phyloP scores from a whole-genome alignment of 2,329 filamentous ascomycete genomes.

The Fusarium denticulatum region DNA sequence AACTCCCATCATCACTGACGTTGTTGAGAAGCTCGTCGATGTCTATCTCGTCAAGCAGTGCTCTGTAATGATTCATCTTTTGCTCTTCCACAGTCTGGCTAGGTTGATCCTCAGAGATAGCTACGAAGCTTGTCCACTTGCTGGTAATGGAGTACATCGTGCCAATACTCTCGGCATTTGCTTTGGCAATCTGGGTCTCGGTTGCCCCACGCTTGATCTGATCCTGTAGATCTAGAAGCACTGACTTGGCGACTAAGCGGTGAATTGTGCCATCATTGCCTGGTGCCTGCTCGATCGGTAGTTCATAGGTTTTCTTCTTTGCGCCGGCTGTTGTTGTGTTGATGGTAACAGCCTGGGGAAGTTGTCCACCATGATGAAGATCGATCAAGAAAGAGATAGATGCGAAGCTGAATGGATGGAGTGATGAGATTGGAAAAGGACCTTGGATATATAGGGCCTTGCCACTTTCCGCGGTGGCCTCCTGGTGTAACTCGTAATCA shows the following conservation, averaged over 20 bases:
- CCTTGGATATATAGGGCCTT: background rate
- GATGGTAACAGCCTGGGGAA: accelerated
- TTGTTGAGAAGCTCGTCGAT: background rate
- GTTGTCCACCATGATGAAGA: accelerated
- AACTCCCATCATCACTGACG: no score
- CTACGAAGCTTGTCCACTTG: background rate
- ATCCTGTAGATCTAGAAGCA: accelerated
- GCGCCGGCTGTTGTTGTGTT: accelerated
- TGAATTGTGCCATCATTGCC: accelerated
- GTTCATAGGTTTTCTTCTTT: accelerated
- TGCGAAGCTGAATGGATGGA: background rate
- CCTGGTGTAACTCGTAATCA: accelerated
- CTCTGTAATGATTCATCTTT: background rate
- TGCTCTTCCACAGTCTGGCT: accelerated
- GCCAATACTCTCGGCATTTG: background rate
- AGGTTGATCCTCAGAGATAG: accelerated
- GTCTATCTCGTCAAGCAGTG: background rate
- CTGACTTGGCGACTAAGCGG: accelerated
- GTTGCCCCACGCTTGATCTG: accelerated
- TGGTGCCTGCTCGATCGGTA: accelerated
- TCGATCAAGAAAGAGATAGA: background rate
- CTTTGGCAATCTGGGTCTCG: accelerated
- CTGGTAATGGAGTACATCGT: background rate
- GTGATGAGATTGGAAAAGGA: background rate
- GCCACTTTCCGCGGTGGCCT: accelerated